Conservation (phyloP, 2,329 filamentous ascomycete genomes). For the Verticillium nubilum region DNA sequence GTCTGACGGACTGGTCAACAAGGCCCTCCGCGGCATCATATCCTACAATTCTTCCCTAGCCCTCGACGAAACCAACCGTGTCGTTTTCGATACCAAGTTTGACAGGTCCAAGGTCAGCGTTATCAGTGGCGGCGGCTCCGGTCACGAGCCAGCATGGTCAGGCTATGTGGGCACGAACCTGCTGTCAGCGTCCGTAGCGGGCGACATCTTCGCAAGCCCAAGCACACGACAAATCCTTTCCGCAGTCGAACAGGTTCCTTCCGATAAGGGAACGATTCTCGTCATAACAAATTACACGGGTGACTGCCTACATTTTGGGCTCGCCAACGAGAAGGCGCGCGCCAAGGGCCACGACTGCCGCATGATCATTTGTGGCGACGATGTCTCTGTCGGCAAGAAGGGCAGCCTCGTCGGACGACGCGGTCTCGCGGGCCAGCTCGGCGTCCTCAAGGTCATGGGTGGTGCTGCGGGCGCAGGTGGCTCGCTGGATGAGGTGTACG, state of each 20-base stretch:
- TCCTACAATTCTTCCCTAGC: conserved; percentile 46
- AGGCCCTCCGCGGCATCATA: conserved; percentile 44
- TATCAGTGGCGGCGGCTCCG: conserved; percentile 51
- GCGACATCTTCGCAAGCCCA: conserved; percentile 60
- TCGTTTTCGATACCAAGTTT: conserved; percentile 43
- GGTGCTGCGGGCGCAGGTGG: conserved; percentile 41
- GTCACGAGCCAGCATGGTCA: conserved; percentile 58
- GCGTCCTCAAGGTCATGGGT: conserved; percentile 53
- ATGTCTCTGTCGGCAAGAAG: conserved; percentile 57
- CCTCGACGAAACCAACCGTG: conserved; percentile 44
- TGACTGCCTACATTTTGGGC: conserved; percentile 56
- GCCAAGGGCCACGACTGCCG: conserved; percentile 47
- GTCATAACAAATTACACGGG: conserved; percentile 63
- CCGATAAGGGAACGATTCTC: conserved; percentile 49
- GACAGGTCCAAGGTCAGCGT: conserved; percentile 40
- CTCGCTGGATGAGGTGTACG: conserved; percentile 43
- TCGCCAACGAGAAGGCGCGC: conserved; percentile 53
- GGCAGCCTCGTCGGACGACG: conserved; percentile 54
- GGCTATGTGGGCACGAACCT: conserved; percentile 59
- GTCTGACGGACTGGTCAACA: conserved; percentile 47
- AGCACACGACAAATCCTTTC: conserved; percentile 58
- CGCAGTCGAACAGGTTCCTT: conserved; percentile 50
- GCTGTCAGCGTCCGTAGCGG: conserved; percentile 55
- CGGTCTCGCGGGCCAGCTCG: conserved; percentile 56
- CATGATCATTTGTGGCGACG: conserved; percentile 59